These are phyloP conservation scores for Talaromyces islandicus DNA, from an alignment of 2,329 filamentous ascomycete genomes.

Conservation along the genomic window DNA sequence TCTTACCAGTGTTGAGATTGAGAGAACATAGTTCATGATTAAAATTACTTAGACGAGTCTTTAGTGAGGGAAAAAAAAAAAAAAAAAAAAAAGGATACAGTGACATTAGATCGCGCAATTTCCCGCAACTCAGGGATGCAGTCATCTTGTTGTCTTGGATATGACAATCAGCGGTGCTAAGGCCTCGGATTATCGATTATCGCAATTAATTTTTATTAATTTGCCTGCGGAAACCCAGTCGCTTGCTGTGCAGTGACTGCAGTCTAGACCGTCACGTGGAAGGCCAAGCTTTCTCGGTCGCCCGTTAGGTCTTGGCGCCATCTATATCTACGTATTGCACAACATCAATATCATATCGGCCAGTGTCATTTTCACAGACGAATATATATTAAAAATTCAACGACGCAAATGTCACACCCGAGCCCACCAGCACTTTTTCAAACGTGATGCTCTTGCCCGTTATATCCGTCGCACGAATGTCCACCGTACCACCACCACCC, in stretches of 20 bases:
- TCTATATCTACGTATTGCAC: neutral
- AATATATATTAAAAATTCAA: neutral
- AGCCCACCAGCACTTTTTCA: neutral
- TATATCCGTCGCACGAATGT: conserved; percentile 51
- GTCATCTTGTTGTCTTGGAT: too few species aligned
- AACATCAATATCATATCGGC: neutral
- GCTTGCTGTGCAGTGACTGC: too few species aligned
- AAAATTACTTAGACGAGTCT: too few species aligned
- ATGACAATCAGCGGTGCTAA: neutral
- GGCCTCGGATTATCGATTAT: neutral
- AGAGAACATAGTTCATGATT: too few species aligned
- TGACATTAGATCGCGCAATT: too few species aligned
- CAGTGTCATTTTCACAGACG: too few species aligned
- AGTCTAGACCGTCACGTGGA: neutral
- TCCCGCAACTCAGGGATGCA: too few species aligned
- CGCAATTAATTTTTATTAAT: too few species aligned
- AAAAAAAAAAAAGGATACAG: too few species aligned
- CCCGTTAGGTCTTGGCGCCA: neutral
- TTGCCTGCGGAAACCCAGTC: too few species aligned
- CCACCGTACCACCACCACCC: conserved; percentile 47
- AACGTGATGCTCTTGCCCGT: neutral
- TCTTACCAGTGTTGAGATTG: neutral
- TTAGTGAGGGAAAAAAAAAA: too few species aligned
- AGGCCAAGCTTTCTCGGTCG: neutral
- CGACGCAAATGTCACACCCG: neutral